phyloP scores from a whole-genome alignment of 2,329 filamentous ascomycete species.

The Neurospora crassa region DNA sequence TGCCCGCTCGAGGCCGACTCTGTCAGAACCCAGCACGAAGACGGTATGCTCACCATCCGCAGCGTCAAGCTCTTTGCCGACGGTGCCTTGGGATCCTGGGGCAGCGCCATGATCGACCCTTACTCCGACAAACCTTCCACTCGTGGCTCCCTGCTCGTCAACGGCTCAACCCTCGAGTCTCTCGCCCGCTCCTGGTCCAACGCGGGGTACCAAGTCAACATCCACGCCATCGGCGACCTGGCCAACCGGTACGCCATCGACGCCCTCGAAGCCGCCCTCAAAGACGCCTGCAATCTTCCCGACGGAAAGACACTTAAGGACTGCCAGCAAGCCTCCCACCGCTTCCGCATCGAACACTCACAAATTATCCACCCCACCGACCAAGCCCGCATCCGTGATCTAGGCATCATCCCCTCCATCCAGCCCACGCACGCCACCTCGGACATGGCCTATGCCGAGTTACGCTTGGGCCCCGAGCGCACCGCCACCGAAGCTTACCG shows the following conservation, averaged over 20 bases:
- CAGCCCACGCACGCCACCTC: constrained; percentile 65
- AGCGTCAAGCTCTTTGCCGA: constrained; percentile 65
- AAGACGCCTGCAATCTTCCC: constrained; percentile 36
- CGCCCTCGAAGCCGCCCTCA: constrained; percentile 48
- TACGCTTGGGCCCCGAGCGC: constrained; percentile 46
- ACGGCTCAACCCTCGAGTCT: constrained; percentile 45
- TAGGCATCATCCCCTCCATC: constrained; percentile 58
- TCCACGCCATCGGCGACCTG: constrained; percentile 63
- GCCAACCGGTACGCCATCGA: constrained; percentile 57
- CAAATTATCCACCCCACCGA: constrained; percentile 61
- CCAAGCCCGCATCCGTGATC: constrained; percentile 45
- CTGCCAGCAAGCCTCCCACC: constrained; percentile 38
- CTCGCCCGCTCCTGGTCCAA: constrained; percentile 49
- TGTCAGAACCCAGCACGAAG: constrained; percentile 30
- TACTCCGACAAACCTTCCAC: constrained; percentile 54
- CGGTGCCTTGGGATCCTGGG: constrained; percentile 62
- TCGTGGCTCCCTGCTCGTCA: constrained; percentile 56
- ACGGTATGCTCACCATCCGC: constrained; percentile 44
- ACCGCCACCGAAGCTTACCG: constrained; percentile 51
- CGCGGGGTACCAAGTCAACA: constrained; percentile 57
- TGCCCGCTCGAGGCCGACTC: constrained; percentile 44
- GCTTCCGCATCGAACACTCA: constrained; percentile 61
- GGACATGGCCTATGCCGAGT: constrained; percentile 58
- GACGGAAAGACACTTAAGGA: constrained; percentile 25
- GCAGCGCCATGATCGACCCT: constrained; percentile 61